These are phyloP conservation scores for Kwoniella europaea DNA, from an alignment of 768 basidiomycete species.

Conservation along the genomic window DNA sequence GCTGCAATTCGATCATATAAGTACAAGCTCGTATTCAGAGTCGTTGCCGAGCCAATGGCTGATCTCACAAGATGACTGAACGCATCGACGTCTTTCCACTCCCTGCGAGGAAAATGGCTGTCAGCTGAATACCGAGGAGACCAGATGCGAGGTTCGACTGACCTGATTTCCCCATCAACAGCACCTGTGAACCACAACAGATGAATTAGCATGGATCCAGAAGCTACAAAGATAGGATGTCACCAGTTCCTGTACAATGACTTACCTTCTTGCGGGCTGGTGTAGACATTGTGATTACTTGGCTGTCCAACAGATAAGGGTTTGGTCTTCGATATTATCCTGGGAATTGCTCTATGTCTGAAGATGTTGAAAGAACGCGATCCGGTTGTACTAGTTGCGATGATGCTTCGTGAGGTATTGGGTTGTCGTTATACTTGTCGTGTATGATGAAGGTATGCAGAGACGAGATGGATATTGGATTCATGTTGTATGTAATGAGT, in stretches of 20 bases:
- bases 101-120: slow-evolving; percentile 45
- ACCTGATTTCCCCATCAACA: slow-evolving; percentile 98
- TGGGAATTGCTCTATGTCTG: neutral
- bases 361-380: no score
- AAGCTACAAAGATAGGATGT: no score
- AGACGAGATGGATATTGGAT: no score
- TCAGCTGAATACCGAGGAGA: slow-evolving; percentile 8
- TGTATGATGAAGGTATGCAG: no score
- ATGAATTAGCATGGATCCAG: slow-evolving; percentile 7
- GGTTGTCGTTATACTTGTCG: no score
- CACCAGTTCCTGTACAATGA: neutral
- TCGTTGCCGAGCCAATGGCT: neutral
- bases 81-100: slow-evolving; percentile 88
- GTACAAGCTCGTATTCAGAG: no score
- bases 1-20: slow-evolving; percentile 60
- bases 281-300: slow-evolving; percentile 30
- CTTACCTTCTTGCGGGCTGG: slow-evolving; percentile 43
- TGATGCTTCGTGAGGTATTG: no score
- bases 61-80: slow-evolving; percentile 91
- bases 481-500: no score
- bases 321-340: neutral
- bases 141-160: slow-evolving; percentile 42
- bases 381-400: no score
- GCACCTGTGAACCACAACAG: slow-evolving; percentile 65
- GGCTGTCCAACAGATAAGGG: neutral